Conservation (phyloP, 2,329 filamentous ascomycete species). For the Cladobotryum mycophilum region DNA sequence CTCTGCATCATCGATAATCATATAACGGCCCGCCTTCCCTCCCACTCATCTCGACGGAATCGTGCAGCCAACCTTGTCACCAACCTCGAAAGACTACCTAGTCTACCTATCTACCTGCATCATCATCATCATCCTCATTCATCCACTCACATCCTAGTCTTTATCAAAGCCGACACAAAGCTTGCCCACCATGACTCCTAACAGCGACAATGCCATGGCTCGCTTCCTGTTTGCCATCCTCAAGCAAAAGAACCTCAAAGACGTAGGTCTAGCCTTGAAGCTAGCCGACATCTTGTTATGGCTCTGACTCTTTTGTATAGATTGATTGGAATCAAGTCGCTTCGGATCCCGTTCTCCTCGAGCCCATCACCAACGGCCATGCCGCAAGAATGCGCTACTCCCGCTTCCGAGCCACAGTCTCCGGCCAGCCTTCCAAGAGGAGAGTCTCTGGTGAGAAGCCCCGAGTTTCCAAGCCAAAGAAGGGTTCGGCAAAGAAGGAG, state of each 20-base stretch:
- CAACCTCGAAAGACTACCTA: too few species aligned
- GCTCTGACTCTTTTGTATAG: conserved; percentile 29
- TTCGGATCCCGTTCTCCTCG: conserved; percentile 44
- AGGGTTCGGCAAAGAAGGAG: conserved; percentile 26
- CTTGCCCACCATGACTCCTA: conserved; percentile 41
- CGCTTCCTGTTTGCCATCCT: conserved; percentile 55
- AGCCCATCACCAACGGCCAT: conserved; percentile 54
- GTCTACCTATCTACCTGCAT: background rate
- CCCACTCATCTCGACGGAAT: too few species aligned
- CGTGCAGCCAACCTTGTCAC: too few species aligned
- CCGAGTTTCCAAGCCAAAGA: conserved; percentile 41
- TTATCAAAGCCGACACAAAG: background rate
- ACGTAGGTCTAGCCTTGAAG: conserved; percentile 39
- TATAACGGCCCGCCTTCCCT: too few species aligned
- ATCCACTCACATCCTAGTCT: background rate
- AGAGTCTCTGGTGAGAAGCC: conserved; percentile 37
- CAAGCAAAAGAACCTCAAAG: conserved; percentile 54
- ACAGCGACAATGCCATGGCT: conserved; percentile 51
- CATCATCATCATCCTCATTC: background rate
- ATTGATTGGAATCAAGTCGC: conserved; percentile 56
- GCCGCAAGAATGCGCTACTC: conserved; percentile 56
- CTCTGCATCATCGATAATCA: too few species aligned
- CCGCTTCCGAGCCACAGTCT: conserved; percentile 43
- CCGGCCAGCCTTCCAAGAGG: conserved; percentile 42
- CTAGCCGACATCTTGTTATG: background rate